Base-by-base conservation (phyloP, 164 flowering plant genomes). In the Taxillus chinensis region DNA sequence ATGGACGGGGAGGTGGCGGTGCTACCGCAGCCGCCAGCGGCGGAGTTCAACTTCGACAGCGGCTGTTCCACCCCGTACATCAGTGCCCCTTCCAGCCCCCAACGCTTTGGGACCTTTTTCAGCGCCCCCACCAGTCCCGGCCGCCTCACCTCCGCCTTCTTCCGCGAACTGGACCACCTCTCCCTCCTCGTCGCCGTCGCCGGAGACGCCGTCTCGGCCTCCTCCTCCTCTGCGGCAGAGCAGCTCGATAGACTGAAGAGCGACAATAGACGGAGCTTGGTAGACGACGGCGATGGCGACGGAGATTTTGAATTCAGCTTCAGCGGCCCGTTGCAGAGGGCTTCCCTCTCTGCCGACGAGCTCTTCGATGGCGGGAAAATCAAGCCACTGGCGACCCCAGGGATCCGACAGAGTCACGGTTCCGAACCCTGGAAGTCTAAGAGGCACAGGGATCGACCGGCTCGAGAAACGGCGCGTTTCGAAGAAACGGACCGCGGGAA, bases 351-450 rank as follows among this genome's bases (percentile, higher is more conserved):
- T 2, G 85, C 91, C 4, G 92, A 86, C 9, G 92, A 86, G 74
- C 82, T 86, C 55, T 86, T 86, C 69, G 74, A 82, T 37, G 77
- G 78, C 41, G 89, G 92, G 14, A 80, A 69, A 54, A 86, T 86
- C 57, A 64, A 58, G 56, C 82, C 86, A 7, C 51, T 86, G 39
- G 77, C 78, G 56, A 78, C 78, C 0, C 83, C 89, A 0, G 73
- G 81, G 0, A 56, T 69, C 1, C 53, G 70, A 2, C 65, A 64
- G 41, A 38, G 38, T 53, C 46, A 59, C 6, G 16, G 7, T 54
- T 45, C 41, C 37, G 64, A 60, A 6, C 38, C 49, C 2, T 16
- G 27, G 13, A 9, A 39, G 39, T 38, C 8, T 46, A 38, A 41
- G 48, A n/a, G 38, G 5, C 10, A 7, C 14, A n/a, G 8, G 43